Evolutionary conservation across 306 rosid species (phyloP), one percentile per base, ranked within the genome.

Genomic region (Clitoria ternatea): DNA sequence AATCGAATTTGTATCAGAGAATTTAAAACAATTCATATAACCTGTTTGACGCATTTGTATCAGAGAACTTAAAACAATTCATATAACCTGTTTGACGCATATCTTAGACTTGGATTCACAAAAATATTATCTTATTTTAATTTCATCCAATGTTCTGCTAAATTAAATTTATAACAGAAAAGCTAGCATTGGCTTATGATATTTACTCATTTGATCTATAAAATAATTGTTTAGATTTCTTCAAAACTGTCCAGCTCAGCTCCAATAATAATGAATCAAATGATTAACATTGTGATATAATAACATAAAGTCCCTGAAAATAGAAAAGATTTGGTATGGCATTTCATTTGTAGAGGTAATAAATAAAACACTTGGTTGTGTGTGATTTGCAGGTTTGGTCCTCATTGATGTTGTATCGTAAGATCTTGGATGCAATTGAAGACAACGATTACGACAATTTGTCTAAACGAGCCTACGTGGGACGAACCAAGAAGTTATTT

Each of bases 361-460:
- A n/a, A 29, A 29, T 32, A 17, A 7, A 44, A 35, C 1, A 29
- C 23, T 30, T 61, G 12, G 30, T 18, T 56, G 54, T 27, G 76
- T 37, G 36, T 72, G 69, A 36, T 73, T 30, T 80, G 75, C 77
- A 92, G 98, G 96, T 90, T 39, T 92, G 96, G 96, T 88, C 97
- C 1, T 86, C 97, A 1, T 66, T 92, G 43, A 67, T 92, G 47
- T 43, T 90, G 75, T 92, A 92, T 56, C 75, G 97, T 0, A 73
- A 82, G 74, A 92, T 92, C 32, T 70, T 88, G 81, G 97, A 90
- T 40, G 93, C 88, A 49, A 92, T 90, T 4, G 96, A 90, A 65
- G 91, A 83, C 4, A 90, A 92, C 42, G 93, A 85, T 45, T 90
- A 90, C 4, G 83, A 90, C 70, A 92, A 88, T 78, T 82, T 92